phyloP scores from a whole-genome alignment of 768 basidiomycete species.

The Sistotremastrum niveocremeum region DNA sequence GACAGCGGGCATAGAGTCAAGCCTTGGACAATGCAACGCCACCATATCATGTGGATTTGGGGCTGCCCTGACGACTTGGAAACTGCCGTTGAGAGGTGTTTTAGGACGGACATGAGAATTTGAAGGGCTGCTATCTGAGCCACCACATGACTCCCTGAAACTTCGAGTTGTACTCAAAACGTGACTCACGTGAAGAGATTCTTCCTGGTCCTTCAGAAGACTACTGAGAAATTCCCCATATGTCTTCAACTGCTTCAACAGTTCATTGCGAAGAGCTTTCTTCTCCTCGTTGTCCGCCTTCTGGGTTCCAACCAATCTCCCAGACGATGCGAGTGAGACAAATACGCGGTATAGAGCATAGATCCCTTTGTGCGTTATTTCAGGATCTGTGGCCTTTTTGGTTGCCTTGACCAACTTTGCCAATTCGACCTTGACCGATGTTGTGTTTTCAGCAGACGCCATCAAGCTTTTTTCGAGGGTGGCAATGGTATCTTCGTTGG shows the following conservation, averaged over 20 bases:
- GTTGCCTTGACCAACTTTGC: conserved; percentile 60
- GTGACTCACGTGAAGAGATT: conserved; percentile 49
- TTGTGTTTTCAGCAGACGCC: conserved; percentile 33
- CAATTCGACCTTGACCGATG: conserved; percentile 57
- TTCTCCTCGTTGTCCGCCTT: conserved; percentile 43
- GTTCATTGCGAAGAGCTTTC: conserved; percentile 58
- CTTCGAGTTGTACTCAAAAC: background rate
- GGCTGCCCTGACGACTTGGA: conserved; percentile 33
- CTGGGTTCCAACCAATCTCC: conserved; percentile 33
- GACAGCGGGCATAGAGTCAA: conserved; percentile 53
- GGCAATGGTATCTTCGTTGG: conserved; percentile 20
- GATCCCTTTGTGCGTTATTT: conserved; percentile 55
- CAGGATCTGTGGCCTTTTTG: conserved; percentile 31
- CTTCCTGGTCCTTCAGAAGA: conserved; percentile 66
- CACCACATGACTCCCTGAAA: background rate
- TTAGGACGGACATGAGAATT: conserved; percentile 65
- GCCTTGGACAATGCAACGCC: conserved; percentile 47
- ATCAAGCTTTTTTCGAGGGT: conserved; percentile 44
- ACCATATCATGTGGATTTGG: conserved; percentile 55
- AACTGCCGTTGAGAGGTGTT: conserved; percentile 58
- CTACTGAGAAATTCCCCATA: conserved; percentile 60
- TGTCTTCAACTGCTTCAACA: conserved; percentile 57
- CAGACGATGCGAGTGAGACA: conserved; percentile 43
- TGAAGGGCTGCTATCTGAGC: conserved; percentile 53
- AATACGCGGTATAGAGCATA: conserved; percentile 78